Base-by-base conservation (phyloP, 352 stramenopile genomes). In the Phytophthora cryptogea region DNA sequence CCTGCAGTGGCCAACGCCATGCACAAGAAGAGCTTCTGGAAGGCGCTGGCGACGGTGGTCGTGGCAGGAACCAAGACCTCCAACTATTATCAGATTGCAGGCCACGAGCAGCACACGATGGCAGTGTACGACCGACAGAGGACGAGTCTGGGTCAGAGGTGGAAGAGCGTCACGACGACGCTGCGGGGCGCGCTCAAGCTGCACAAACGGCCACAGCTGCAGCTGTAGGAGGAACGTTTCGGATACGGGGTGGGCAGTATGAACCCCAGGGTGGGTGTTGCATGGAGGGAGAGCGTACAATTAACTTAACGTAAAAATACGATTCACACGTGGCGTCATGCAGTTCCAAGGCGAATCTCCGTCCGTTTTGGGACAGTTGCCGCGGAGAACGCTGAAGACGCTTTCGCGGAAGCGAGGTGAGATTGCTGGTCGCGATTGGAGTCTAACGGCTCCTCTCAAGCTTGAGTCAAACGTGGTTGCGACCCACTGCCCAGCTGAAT, bases 21-120 rank as follows among this genome's bases (percentile, higher is more conserved):
- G 57, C 39, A 62, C 35, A 68, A 71, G 45, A 63, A 63, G 17
- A 46, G 28, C 17, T 60, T 72, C 26, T 72, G 67, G 67, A 66
- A 53, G 27, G 53, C 41, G 11, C 1, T 74, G n/a, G 37, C 41
- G 8, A 58, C 40, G 13, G 47, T 32, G 1, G 37, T 61, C n/a
- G 20, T 23, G 20, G 20, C 20, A 23, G 20, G 20, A 23, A 23
- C 20, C 20, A 63, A 66, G 30, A 5, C 37, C 6, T 64, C 54
- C 8, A 64, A 41, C 4, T 33, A 49, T 14, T n/a, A 46, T 1
- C 47, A 23, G 20, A 23, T 23, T 23, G 20, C 20, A 23, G 20
- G 4, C 5, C 23, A 53, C 13, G 58, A 63, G 30, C 17, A 62
- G 17, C 37, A 26, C 10, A 14, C 43, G 6, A 5, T 67, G 13